These are phyloP conservation scores for Xylaria sp. DNA, from an alignment of 2,329 filamentous ascomycete species.

Conservation along the genomic window DNA sequence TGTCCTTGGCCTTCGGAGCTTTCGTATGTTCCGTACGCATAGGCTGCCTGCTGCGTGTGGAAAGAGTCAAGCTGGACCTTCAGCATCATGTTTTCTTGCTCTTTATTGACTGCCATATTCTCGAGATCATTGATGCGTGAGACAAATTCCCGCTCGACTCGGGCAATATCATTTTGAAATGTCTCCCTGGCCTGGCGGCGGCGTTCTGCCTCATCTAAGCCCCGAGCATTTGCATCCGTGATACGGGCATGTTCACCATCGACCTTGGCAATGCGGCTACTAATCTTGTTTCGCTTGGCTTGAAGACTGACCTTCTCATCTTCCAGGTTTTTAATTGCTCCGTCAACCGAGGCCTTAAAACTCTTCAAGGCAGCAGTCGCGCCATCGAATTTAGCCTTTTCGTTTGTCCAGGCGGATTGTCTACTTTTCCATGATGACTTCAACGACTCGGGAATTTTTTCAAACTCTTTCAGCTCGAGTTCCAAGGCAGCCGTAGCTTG, in stretches of 20 bases:
- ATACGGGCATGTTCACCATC: constrained; percentile 78
- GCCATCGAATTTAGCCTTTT: constrained; percentile 69
- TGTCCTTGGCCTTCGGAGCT: constrained; percentile 40
- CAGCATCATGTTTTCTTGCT: constrained; percentile 53
- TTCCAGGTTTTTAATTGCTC: constrained; percentile 69
- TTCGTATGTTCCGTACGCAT: constrained; percentile 48
- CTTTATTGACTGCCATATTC: constrained; percentile 52
- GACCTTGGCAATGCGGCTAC: constrained; percentile 75
- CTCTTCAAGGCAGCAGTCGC: constrained; percentile 64
- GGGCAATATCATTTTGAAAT: constrained; percentile 59
- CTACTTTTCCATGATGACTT: constrained; percentile 64
- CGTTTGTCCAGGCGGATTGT: constrained; percentile 63
- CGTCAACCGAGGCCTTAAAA: constrained; percentile 70
- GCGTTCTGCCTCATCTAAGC: constrained; percentile 71
- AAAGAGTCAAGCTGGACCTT: constrained; percentile 55
- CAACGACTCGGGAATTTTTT: constrained; percentile 71
- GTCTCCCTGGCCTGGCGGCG: constrained; percentile 61
- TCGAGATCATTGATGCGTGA: constrained; percentile 54
- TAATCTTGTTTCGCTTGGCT: constrained; percentile 77
- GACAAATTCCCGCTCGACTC: constrained; percentile 57
- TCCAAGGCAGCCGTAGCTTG: constrained; percentile 65
- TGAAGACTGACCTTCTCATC: constrained; percentile 71
- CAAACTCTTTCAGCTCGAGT: constrained; percentile 71
- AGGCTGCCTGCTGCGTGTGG: constrained; percentile 50
- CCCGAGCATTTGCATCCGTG: constrained; percentile 73